Evolutionary conservation across 2,329 filamentous ascomycete genomes (phyloP).

Genomic region (Fusarium haematococcum): DNA sequence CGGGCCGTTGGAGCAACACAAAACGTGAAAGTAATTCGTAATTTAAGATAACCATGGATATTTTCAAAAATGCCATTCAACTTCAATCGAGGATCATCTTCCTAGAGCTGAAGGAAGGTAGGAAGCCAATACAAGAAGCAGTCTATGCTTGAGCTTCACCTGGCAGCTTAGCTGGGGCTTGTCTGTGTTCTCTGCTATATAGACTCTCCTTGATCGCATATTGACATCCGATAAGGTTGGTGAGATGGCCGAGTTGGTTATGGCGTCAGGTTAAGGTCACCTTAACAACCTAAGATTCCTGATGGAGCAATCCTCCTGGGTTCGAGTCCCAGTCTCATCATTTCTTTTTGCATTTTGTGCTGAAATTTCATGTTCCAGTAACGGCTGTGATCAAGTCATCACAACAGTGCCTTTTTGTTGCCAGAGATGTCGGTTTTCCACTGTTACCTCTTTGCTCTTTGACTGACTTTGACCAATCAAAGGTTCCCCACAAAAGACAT

Average conservation of each 20-base stretch:
- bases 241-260: conserved; percentile 53
- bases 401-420: neutral
- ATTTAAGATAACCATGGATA: too few species aligned
- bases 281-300: conserved; percentile 44
- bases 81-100: too few species aligned
- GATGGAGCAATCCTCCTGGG: conserved; percentile 52
- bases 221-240: conserved; percentile 28
- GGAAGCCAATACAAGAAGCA: too few species aligned
- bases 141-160: too few species aligned
- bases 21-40: too few species aligned
- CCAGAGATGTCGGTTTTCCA: neutral
- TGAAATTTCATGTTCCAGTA: neutral
- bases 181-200: too few species aligned
- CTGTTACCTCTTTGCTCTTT: neutral
- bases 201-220: too few species aligned
- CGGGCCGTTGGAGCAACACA: too few species aligned
- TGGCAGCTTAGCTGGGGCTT: too few species aligned
- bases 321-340: conserved; percentile 52
- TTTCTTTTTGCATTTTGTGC: conserved; percentile 11
- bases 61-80: too few species aligned
- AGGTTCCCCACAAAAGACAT: neutral
- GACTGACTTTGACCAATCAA: neutral
- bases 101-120: too few species aligned
- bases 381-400: neutral
- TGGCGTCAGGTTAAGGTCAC: conserved; percentile 51